phyloP scores from a whole-genome alignment of 495 filamentous ascomycete species.

The Polyplosphaeria fusca region DNA sequence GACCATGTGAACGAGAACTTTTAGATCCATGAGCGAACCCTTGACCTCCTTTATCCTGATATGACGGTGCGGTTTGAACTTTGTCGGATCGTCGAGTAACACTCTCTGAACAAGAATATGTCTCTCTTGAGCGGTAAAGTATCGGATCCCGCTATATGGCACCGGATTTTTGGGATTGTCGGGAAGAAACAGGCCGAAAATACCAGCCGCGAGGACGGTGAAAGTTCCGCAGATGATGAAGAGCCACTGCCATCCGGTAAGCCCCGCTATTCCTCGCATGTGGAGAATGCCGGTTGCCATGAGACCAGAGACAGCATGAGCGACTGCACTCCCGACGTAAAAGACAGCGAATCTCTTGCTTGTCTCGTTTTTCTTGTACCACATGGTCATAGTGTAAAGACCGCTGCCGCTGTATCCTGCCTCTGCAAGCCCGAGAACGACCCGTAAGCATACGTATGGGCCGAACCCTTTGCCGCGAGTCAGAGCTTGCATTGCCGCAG shows the following conservation, averaged over 20 bases:
- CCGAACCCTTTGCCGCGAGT: constrained; percentile 51
- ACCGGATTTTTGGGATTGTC: not conserved
- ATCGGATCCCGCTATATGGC: not conserved
- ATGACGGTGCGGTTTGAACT: not conserved
- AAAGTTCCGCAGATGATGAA: constrained; percentile 59
- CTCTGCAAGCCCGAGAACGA: constrained; percentile 56
- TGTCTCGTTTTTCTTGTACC: constrained; percentile 59
- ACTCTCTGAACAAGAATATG: not conserved
- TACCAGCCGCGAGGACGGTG: constrained; percentile 48
- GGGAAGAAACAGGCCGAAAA: not conserved
- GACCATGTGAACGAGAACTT: too few relatives aligned
- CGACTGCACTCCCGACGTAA: constrained; percentile 56
- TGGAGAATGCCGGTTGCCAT: constrained; percentile 50
- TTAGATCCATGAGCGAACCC: too few relatives aligned
- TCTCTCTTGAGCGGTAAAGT: not conserved
- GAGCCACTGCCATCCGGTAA: constrained; percentile 62
- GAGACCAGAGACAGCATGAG: constrained; percentile 52
- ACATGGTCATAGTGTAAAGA: constrained; percentile 57
- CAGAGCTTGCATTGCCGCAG: too few relatives aligned
- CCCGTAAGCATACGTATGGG: constrained; percentile 54
- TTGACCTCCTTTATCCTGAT: not conserved
- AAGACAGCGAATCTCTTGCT: constrained; percentile 53
- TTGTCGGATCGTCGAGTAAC: not conserved
- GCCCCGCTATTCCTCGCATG: constrained; percentile 49
- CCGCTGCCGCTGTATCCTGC: constrained; percentile 60